Evolutionary conservation across 139 green algal genomes (phyloP).

Genomic region (Gonium pectorale): DNA sequence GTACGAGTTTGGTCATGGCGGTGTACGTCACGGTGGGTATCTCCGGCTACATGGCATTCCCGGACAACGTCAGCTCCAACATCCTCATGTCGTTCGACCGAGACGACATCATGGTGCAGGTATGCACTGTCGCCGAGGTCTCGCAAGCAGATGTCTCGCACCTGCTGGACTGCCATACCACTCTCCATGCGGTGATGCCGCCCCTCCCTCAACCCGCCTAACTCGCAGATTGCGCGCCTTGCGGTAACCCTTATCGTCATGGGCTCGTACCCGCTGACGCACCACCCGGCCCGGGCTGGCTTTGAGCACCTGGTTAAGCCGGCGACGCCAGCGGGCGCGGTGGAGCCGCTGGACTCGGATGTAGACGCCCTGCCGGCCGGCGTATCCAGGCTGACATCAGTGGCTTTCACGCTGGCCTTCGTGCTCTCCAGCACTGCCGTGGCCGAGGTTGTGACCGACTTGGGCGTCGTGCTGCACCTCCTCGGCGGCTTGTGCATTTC

Average conservation of each 20-base stretch:
- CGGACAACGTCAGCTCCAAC: conserved; percentile 65
- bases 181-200: no score
- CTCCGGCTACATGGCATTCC: conserved; percentile 75
- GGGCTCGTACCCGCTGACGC: conserved; percentile 35
- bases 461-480: conserved; percentile 75
- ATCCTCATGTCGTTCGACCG: conserved; percentile 75
- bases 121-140: not conserved
- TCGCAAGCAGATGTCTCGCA: no score
- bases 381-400: not conserved
- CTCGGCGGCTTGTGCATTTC: conserved; percentile 69
- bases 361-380: not conserved
- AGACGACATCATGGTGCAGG: conserved; percentile 56
- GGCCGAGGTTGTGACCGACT: conserved; percentile 65
- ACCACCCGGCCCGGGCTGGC: conserved; percentile 28
- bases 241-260: conserved; percentile 19
- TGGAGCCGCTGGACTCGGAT: not conserved
- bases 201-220: no score
- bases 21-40: conserved; percentile 45
- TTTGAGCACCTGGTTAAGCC: conserved; percentile 35
- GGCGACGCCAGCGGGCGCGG: not conserved
- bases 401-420: conserved; percentile 36
- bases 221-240: conserved; percentile 11
- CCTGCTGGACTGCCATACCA: no score
- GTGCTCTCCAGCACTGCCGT: conserved; percentile 53
- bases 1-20: not conserved